These are phyloP conservation scores for Ceratocystis eucalypticola DNA, from an alignment of 2,329 filamentous ascomycete genomes.

Conservation along the genomic window DNA sequence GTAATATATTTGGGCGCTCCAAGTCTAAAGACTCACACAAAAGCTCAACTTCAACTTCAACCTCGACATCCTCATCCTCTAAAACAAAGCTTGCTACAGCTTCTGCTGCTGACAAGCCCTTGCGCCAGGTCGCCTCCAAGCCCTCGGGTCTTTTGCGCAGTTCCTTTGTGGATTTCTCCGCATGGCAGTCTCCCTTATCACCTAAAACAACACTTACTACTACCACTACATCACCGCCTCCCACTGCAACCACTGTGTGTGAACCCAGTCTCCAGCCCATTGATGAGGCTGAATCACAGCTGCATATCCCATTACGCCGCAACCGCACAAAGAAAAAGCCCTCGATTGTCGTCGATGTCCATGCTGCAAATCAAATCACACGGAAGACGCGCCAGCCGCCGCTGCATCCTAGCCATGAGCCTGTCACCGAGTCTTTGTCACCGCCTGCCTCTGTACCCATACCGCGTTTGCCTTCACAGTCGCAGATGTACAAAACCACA, in stretches of 20 bases:
- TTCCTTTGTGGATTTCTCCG: slow-evolving; percentile 34
- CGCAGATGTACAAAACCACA: slow-evolving; percentile 21
- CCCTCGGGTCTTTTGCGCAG: slow-evolving; percentile 23
- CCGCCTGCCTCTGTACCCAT: slow-evolving; percentile 15
- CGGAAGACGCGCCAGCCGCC: slow-evolving; percentile 1
- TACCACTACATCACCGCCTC: neutral
- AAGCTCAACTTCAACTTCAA: too few relatives aligned
- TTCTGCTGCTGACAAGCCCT: neutral
- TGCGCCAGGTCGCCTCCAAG: slow-evolving; percentile 11
- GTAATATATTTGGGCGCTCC: slow-evolving; percentile 38
- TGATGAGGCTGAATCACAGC: slow-evolving; percentile 17
- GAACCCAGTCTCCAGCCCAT: slow-evolving; percentile 14
- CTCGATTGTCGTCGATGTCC: slow-evolving; percentile 17
- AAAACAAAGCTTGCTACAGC: neutral
- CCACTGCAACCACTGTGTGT: neutral
- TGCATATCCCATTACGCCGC: neutral
- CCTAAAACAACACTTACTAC: neutral
- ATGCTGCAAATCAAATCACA: slow-evolving; percentile 1
- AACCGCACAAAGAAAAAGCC: slow-evolving; percentile 11
- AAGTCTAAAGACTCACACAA: slow-evolving; percentile 26
- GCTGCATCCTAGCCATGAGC: neutral
- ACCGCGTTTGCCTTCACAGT: slow-evolving; percentile 15
- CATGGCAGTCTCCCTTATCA: slow-evolving; percentile 26
- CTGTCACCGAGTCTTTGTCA: slow-evolving; percentile 10
- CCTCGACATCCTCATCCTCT: neutral